A percentile compares a stretch with the other conserved stretches of the same genome.
phyloP scores from a whole-genome alignment of 306 rosid genomes.

The Cucurbita maxima region DNA sequence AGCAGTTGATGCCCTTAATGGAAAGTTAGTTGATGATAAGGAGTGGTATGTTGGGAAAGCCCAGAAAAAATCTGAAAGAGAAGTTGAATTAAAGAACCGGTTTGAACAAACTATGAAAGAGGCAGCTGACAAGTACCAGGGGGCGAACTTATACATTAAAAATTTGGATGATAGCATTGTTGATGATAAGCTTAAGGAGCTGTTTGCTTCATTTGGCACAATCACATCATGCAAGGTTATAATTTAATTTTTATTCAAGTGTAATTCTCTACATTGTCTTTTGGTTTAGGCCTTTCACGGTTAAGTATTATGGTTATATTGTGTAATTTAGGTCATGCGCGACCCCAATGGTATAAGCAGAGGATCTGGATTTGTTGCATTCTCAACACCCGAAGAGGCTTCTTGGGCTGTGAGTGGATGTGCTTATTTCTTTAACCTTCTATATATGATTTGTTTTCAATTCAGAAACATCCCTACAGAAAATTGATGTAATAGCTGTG shows the following conservation, averaged over 20 bases:
- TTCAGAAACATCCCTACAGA: not conserved
- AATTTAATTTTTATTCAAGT: not conserved
- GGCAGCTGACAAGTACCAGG: constrained; percentile 18
- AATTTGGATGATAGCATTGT: constrained; percentile 24
- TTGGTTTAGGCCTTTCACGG: not conserved
- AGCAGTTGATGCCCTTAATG: constrained; percentile 20
- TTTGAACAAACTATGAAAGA: constrained; percentile 24
- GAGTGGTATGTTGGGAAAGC: constrained; percentile 27
- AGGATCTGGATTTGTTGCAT: constrained; percentile 29
- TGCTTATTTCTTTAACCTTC: not conserved
- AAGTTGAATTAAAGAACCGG: constrained; percentile 18
- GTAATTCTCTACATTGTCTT: not conserved
- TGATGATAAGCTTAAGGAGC: constrained; percentile 21
- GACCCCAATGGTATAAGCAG: constrained; percentile 27
- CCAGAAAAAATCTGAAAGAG: constrained; percentile 24
- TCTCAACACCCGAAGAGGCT: constrained; percentile 26
- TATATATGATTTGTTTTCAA: not conserved
- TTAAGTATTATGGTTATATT: not conserved
- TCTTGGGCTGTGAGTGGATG: constrained; percentile 23
- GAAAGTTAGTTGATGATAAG: constrained; percentile 20
- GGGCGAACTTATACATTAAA: constrained; percentile 20
- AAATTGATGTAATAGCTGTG: not conserved
- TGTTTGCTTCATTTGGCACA: constrained; percentile 19
- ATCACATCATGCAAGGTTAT: constrained; percentile 30
- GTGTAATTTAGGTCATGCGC: constrained; percentile 17